Evolutionary conservation across 305 asterid genomes (phyloP), one percentile per base, ranked within the genome.

Genomic region (Fraxinus sp.): DNA sequence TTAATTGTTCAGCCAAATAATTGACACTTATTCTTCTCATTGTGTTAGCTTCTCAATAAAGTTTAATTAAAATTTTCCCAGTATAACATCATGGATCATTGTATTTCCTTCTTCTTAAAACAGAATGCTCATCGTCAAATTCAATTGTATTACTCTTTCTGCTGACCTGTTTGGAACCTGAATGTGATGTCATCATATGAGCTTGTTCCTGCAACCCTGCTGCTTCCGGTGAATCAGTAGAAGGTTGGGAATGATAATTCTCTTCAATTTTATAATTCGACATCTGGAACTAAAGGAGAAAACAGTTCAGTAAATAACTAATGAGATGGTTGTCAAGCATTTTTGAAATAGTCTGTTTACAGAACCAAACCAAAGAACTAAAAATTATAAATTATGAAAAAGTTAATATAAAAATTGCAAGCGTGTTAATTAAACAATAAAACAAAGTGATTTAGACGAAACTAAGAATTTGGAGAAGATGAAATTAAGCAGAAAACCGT

Each of bases 161-260:
- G 79, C 86, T 44, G 26, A 90, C 93, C 93, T 88, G 79, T 76
- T 76, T 90, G 83, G 93, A 86, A 72, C 86, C 89, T 7, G 86
- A 76, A 78, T 80, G 84, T 37, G 91, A 82, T n/a, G 90, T 83
- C 5, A 78, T 86, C 49, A 75, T 86, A 83, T 78, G 90, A 82
- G 84, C 87, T 74, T 86, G 84, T 73, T 87, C 85, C 79, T 77
- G 86, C 84, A 77, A 20, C 13, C 41, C 90, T 26, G 83, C 85
- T 36, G 78, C 77, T 73, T 86, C 90, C 30, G 85, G 88, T 52
- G 90, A 90, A 74, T 87, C 89, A 35, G 20, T 86, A 64, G 57
- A 85, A 36, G 84, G 83, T 66, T 88, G 88, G 74, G 89, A 80
- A 81, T 77, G 52, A 22, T 80, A 80, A 57, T 87, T 84, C 57